Evolutionary conservation across 371 early-diverging fungal genomes (phyloP).

Genomic region (Parasitella parasitica): DNA sequence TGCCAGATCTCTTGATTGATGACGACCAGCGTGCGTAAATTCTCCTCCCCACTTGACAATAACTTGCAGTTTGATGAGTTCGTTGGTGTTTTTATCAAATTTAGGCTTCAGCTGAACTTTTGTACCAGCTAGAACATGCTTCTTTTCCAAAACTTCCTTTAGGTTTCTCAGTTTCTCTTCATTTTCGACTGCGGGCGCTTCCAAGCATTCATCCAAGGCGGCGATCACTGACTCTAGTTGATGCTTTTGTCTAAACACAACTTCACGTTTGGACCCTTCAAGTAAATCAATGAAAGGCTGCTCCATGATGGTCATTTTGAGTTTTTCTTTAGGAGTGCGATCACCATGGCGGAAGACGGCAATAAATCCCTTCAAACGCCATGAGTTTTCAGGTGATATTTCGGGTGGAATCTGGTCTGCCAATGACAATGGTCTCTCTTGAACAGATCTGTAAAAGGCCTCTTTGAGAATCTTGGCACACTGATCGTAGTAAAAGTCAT

Average conservation of each 20-base stretch:
- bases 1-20: constrained; percentile 91
- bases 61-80: constrained; percentile 78
- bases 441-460: constrained; percentile 38
- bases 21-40: constrained; percentile 94
- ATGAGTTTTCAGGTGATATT: constrained; percentile 72
- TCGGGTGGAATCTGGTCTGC: constrained; percentile 57
- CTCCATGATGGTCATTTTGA: constrained; percentile 75
- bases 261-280: constrained; percentile 70
- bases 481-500: constrained; percentile 88
- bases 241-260: constrained; percentile 76
- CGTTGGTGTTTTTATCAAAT: constrained; percentile 58
- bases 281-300: constrained; percentile 71
- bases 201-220: constrained; percentile 65
- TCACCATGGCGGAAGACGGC: constrained; percentile 96
- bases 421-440: constrained; percentile 55
- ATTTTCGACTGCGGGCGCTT: constrained; percentile 52
- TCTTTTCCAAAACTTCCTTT: constrained; percentile 75
- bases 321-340: constrained; percentile 96
- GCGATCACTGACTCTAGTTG: constrained; percentile 68
- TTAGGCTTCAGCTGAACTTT: constrained; percentile 92
- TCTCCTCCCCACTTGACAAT: constrained; percentile 98
- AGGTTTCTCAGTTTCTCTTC: constrained; percentile 59
- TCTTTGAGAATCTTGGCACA: constrained; percentile 77
- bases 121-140: constrained; percentile 82
- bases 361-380: constrained; percentile 91